Conservation (phyloP, 441 rosid genomes). For the Mallotus japonicus region DNA sequence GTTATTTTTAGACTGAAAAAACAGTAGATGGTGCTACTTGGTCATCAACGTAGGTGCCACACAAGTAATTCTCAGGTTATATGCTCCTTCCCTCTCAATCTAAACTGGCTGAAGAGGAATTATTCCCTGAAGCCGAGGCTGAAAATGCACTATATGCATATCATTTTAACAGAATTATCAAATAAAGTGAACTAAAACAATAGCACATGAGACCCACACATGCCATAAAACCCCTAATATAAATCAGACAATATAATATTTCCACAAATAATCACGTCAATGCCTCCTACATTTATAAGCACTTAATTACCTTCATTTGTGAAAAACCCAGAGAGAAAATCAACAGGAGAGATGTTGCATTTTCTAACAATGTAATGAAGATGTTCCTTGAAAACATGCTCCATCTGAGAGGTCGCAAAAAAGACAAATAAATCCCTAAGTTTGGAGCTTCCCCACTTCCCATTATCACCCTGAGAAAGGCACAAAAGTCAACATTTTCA, state of each 20-base stretch:
- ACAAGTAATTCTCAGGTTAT: neutral
- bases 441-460: constrained; percentile 38
- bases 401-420: constrained; percentile 54
- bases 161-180: neutral
- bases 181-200: neutral
- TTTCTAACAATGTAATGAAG: constrained; percentile 57
- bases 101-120: too few relatives aligned
- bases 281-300: neutral
- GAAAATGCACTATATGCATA: neutral
- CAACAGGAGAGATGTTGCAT: constrained; percentile 65
- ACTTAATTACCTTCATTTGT: constrained; percentile 64
- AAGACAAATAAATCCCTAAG: constrained; percentile 64
- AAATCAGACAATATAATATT: neutral
- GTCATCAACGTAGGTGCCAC: neutral
- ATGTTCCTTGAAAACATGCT: constrained; percentile 65
- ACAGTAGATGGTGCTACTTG: neutral
- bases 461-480: constrained; percentile 54
- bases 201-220: neutral
- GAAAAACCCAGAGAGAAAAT: constrained; percentile 61
- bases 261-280: neutral
- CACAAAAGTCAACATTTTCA: neutral
- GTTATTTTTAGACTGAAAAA: neutral
- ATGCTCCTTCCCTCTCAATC: neutral
- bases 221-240: neutral
- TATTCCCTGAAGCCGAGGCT: too few relatives aligned